phyloP scores from a whole-genome alignment of 2,329 filamentous ascomycete species.

The Alternaria tenuissima region DNA sequence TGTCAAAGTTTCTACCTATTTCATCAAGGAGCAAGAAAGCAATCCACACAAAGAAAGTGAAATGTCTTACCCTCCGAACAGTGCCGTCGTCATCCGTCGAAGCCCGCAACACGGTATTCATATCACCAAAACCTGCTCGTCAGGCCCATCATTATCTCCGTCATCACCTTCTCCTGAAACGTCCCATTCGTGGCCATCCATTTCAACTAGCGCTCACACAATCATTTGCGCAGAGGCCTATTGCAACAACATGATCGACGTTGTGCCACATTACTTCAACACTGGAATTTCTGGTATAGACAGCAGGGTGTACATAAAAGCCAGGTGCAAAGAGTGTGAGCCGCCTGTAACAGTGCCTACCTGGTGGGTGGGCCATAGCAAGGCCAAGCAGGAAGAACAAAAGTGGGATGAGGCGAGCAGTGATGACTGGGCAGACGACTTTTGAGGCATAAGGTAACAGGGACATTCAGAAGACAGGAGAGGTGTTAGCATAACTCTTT shows the following conservation, averaged over 20 bases:
- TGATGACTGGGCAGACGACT: not conserved
- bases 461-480: not conserved
- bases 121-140: not conserved
- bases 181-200: not conserved
- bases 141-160: too few relatives aligned
- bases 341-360: not conserved
- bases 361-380: not conserved
- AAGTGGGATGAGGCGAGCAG: not conserved
- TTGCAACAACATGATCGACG: conserved; percentile 6
- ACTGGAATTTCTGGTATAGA: not conserved
- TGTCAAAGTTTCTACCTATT: too few relatives aligned
- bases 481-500: not conserved
- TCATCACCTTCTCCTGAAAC: not conserved
- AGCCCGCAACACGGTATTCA: conserved; percentile 9
- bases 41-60: not conserved
- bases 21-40: not conserved
- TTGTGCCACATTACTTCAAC: not conserved
- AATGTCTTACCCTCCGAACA: conserved; percentile 10
- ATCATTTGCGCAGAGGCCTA: conserved; percentile 1
- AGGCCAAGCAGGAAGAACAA: not conserved
- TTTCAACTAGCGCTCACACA: not conserved
- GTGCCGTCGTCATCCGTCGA: conserved; percentile 3
- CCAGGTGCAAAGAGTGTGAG: conserved; percentile 11
- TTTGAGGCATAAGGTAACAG: not conserved
- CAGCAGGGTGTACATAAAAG: not conserved